A percentile compares a stretch with the other conserved stretches of the same genome.
These are phyloP conservation scores for Cercospora sp. DNA, from an alignment of 2,329 filamentous ascomycete genomes.

Conservation along the genomic window DNA sequence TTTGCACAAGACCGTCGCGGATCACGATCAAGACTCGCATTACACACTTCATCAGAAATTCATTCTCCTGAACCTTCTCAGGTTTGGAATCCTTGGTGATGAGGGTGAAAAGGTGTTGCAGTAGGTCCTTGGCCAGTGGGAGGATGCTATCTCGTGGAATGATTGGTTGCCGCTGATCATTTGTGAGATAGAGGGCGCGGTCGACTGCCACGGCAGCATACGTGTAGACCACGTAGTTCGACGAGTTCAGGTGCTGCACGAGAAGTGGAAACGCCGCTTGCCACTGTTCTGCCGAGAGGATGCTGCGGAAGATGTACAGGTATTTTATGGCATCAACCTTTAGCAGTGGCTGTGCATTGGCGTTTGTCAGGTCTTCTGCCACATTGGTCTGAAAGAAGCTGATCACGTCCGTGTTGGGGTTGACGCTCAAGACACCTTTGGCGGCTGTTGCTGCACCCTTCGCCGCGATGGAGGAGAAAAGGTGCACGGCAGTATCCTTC, in stretches of 20 bases:
- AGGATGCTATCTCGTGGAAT: conserved; percentile 78
- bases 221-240: conserved; percentile 95
- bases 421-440: conserved; percentile 88
- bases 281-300: conserved; percentile 90
- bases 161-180: conserved; percentile 72
- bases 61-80: conserved; percentile 96
- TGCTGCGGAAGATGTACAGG: conserved; percentile 93
- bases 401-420: conserved; percentile 72
- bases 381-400: conserved; percentile 95
- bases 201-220: conserved; percentile 98
- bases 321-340: conserved; percentile 99
- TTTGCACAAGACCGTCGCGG: conserved; percentile 72
- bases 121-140: conserved; percentile 78
- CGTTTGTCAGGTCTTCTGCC: conserved; percentile 79
- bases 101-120: conserved; percentile 86
- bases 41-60: conserved; percentile 97
- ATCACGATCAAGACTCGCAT: conserved; percentile 97
- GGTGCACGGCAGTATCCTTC: conserved; percentile 96
- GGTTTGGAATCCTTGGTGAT: conserved; percentile 82
- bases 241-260: conserved; percentile 84
- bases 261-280: conserved; percentile 83
- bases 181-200: conserved; percentile 79
- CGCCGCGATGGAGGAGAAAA: conserved; percentile 90
- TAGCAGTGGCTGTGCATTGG: conserved; percentile 74
- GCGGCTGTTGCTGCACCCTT: conserved; percentile 84